These are phyloP conservation scores for Auricularia heimuer DNA, from an alignment of 768 basidiomycete genomes.

Conservation along the genomic window DNA sequence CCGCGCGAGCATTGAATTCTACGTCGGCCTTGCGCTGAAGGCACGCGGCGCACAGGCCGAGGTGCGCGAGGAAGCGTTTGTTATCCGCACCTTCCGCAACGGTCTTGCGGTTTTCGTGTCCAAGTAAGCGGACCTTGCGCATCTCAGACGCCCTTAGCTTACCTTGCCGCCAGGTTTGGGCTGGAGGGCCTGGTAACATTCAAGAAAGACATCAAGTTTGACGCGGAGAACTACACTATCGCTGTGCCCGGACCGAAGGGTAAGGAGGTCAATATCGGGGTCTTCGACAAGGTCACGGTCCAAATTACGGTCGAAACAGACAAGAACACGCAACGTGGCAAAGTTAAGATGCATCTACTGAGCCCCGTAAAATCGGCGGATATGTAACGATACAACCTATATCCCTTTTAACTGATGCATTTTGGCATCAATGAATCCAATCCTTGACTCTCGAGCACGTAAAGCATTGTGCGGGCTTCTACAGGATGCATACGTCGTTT, in stretches of 20 bases:
- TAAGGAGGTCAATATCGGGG: slow-evolving; percentile 54
- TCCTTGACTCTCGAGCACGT: too few species aligned
- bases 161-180: slow-evolving; percentile 53
- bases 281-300: slow-evolving; percentile 93
- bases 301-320: slow-evolving; percentile 90
- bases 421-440: too few species aligned
- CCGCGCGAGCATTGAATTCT: slow-evolving; percentile 94
- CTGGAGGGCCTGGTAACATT: slow-evolving; percentile 92
- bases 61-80: slow-evolving; percentile 77
- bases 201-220: slow-evolving; percentile 81
- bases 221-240: slow-evolving; percentile 84
- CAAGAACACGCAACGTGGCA: slow-evolving; percentile 82
- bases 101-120: slow-evolving; percentile 95
- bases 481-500: too few species aligned
- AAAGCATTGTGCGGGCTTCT: too few species aligned
- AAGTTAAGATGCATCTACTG: slow-evolving; percentile 74
- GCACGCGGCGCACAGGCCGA: slow-evolving; percentile 37
- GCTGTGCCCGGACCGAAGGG: slow-evolving; percentile 42
- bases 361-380: slow-evolving; percentile 49
- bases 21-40: slow-evolving; percentile 87
- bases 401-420: too few species aligned
- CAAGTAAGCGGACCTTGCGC: slow-evolving; percentile 48
- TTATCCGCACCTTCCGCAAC: slow-evolving; percentile 90
- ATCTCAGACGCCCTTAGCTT: background rate
- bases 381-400: slow-evolving; percentile 20